Percentiles rank a stretch among this genome's conserved stretches.
Evolutionary conservation across 495 filamentous ascomycete species (phyloP).

Genomic region (Bombardia bombarda): DNA sequence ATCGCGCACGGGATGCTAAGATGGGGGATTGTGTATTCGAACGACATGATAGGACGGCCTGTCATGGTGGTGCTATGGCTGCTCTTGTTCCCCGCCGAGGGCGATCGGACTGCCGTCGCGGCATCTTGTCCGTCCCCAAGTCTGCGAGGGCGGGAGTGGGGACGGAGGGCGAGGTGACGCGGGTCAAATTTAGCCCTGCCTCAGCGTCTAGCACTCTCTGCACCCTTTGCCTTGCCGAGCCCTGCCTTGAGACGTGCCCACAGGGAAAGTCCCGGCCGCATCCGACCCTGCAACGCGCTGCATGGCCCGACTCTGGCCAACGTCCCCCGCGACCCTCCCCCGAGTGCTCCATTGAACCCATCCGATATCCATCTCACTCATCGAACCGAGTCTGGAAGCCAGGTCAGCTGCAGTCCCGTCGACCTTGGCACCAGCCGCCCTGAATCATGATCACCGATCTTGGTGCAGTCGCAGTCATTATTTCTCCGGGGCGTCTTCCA

Average conservation of each 20-base stretch:
- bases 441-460: too few species aligned
- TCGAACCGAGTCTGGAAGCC: too few species aligned
- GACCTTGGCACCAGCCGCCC: too few species aligned
- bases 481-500: too few species aligned
- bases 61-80: slow-evolving; percentile 18
- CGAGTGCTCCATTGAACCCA: too few species aligned
- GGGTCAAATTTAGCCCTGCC: slow-evolving; percentile 32
- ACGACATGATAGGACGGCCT: slow-evolving; percentile 18
- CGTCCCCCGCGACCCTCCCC: not conserved
- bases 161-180: slow-evolving; percentile 11
- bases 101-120: slow-evolving; percentile 21
- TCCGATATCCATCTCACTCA: too few species aligned
- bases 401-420: too few species aligned
- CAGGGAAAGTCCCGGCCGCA: not conserved
- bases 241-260: not conserved
- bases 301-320: not conserved
- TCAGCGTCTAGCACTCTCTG: not conserved
- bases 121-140: slow-evolving; percentile 20
- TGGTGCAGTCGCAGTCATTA: too few species aligned
- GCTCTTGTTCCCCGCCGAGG: slow-evolving; percentile 25
- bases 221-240: not conserved
- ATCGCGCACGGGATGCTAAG: too few species aligned
- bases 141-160: slow-evolving; percentile 17
- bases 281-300: not conserved
- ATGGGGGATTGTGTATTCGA: slow-evolving; percentile 11